These are phyloP conservation scores for Anisodus tanguticus DNA, from an alignment of 257 asterid species.

Conservation along the genomic window DNA sequence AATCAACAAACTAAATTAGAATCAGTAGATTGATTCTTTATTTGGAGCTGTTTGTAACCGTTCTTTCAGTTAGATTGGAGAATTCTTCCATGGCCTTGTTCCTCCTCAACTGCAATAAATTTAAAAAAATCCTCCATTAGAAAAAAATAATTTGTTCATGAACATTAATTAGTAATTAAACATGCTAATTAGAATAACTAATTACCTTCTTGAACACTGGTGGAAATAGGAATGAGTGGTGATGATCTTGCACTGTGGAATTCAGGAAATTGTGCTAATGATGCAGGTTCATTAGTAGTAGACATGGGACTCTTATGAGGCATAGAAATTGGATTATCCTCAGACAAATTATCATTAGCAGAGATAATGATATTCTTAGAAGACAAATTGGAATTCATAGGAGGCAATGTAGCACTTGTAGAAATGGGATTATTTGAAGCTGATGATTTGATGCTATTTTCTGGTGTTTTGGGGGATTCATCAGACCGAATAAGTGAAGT, in stretches of 20 bases:
- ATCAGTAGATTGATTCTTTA: conserved; percentile 31
- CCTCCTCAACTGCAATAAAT: conserved; percentile 71
- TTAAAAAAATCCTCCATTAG: background rate
- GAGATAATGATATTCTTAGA: background rate
- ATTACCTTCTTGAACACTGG: conserved; percentile 61
- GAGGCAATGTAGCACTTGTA: background rate
- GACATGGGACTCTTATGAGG: conserved; percentile 5
- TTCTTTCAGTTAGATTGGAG: conserved; percentile 81
- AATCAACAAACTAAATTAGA: conserved; percentile 14
- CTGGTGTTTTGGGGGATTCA: conserved; percentile 38
- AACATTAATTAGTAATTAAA: background rate
- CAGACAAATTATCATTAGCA: background rate
- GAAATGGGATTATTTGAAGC: background rate
- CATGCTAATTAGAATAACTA: no score
- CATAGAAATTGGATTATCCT: conserved; percentile 14
- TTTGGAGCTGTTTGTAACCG: background rate
- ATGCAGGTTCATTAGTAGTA: conserved; percentile 33
- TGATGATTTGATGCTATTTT: conserved; percentile 35
- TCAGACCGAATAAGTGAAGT: conserved; percentile 70
- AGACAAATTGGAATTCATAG: background rate
- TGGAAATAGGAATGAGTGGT: conserved; percentile 51
- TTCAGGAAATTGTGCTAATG: conserved; percentile 34
- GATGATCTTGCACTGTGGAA: conserved; percentile 46
- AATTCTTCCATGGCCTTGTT: conserved; percentile 71
- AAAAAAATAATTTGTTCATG: background rate